phyloP scores from a whole-genome alignment of 2,329 filamentous ascomycete genomes.

The Xylaria sp. region DNA sequence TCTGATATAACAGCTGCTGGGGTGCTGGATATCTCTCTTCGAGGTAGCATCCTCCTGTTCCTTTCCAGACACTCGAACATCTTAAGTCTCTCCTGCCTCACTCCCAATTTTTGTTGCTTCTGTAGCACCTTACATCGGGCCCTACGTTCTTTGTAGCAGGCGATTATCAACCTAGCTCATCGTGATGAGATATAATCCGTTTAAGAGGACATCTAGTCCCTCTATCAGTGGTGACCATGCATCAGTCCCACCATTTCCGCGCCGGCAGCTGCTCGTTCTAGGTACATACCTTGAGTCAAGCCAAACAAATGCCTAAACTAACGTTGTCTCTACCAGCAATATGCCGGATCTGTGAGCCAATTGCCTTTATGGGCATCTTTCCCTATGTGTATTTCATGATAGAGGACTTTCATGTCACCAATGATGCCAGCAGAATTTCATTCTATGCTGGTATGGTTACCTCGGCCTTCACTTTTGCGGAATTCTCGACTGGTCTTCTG shows the following conservation, averaged over 20 bases:
- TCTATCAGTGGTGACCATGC: slow-evolving; percentile 31
- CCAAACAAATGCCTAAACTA: slow-evolving; percentile 11
- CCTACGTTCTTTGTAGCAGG: slow-evolving; percentile 26
- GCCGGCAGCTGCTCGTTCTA: slow-evolving; percentile 52
- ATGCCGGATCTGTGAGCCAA: slow-evolving; percentile 96
- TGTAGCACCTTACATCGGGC: slow-evolving; percentile 18
- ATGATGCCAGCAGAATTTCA: slow-evolving; percentile 81
- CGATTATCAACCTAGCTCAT: slow-evolving; percentile 26
- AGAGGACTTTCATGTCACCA: slow-evolving; percentile 85
- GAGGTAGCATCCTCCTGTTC: slow-evolving; percentile 17
- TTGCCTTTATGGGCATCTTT: slow-evolving; percentile 99
- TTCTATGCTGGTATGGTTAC: slow-evolving; percentile 97
- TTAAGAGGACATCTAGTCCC: slow-evolving; percentile 39
- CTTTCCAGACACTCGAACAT: slow-evolving; percentile 32
- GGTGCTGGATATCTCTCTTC: slow-evolving; percentile 7
- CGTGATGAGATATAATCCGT: slow-evolving; percentile 44
- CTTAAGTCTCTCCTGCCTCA: slow-evolving; percentile 22
- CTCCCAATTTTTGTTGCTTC: slow-evolving; percentile 3
- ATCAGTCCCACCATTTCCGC: slow-evolving; percentile 50
- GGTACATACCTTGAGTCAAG: slow-evolving; percentile 44
- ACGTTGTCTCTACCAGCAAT: slow-evolving; percentile 66
- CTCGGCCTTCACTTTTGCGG: slow-evolving; percentile 93
- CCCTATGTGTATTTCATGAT: slow-evolving; percentile 99
- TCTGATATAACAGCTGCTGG: slow-evolving; percentile 20
- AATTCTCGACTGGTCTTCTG: slow-evolving; percentile 90